These are phyloP conservation scores for Spinellus fusiger DNA, from an alignment of 192 early-diverging fungal species.

Conservation along the genomic window DNA sequence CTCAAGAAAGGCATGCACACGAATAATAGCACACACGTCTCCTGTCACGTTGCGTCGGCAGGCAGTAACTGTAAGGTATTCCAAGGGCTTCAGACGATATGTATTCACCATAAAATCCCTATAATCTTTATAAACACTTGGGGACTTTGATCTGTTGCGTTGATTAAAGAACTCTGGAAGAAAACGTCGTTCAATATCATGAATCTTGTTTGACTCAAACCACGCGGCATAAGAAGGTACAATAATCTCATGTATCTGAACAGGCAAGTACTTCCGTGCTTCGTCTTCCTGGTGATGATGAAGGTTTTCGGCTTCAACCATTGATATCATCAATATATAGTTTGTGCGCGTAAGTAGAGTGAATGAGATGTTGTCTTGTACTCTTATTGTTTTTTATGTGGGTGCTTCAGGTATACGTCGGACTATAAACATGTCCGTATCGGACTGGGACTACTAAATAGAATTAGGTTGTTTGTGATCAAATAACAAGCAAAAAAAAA, in stretches of 20 bases:
- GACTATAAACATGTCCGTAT: no score
- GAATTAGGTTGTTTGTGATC: no score
- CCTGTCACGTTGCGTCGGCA: constrained; percentile 93
- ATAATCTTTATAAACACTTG: constrained; percentile 86
- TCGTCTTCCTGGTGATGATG: constrained; percentile 43
- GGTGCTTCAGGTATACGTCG: no score
- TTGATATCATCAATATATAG: not conserved
- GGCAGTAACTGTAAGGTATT: constrained; percentile 97
- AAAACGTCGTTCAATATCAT: constrained; percentile 82
- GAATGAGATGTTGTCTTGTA: not conserved
- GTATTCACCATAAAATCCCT: constrained; percentile 98
- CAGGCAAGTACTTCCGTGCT: constrained; percentile 56
- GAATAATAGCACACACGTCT: constrained; percentile 97
- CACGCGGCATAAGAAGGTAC: constrained; percentile 92
- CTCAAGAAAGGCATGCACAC: constrained; percentile 96
- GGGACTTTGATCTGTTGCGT: constrained; percentile 89
- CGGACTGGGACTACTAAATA: no score
- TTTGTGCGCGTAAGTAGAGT: no score
- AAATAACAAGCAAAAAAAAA: no score
- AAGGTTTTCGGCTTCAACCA: not conserved
- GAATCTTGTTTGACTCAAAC: constrained; percentile 75
- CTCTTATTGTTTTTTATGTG: not conserved
- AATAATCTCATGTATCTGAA: constrained; percentile 72
- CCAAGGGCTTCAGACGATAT: constrained; percentile 88
- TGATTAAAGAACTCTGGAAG: constrained; percentile 96